A percentile compares a stretch with the other conserved stretches of the same genome.
Evolutionary conservation across 2,329 filamentous ascomycete species (phyloP).

Genomic region (Clarireedia hainanense): DNA sequence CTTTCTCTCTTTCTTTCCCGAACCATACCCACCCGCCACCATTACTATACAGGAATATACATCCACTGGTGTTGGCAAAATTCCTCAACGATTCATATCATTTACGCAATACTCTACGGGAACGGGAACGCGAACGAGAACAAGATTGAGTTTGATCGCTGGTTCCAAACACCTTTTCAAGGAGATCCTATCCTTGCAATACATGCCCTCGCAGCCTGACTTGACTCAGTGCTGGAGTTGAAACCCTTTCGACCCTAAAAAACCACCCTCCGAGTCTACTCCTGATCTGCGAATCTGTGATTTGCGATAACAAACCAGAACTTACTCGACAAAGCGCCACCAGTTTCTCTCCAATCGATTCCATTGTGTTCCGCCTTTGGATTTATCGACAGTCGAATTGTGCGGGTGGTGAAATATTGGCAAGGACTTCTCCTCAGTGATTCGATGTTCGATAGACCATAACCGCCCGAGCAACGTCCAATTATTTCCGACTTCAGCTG

Average conservation of each 20-base stretch:
- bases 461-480: constrained; percentile 7
- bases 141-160: not conserved
- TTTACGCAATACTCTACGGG: too few relatives aligned
- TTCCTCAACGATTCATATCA: too few relatives aligned
- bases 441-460: constrained; percentile 7
- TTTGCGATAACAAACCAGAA: not conserved
- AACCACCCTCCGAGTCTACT: not conserved
- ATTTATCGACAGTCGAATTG: not conserved
- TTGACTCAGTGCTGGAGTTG: not conserved
- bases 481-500: constrained; percentile 6
- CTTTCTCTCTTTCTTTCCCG: not conserved
- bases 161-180: not conserved
- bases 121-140: not conserved
- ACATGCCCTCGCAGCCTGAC: not conserved
- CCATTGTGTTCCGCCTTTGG: not conserved
- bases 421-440: not conserved
- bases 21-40: not conserved
- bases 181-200: not conserved
- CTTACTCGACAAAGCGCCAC: not conserved
- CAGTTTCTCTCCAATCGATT: not conserved
- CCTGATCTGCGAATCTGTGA: not conserved
- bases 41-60: too few relatives aligned
- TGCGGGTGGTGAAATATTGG: not conserved
- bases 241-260: not conserved
- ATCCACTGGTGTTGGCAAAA: too few relatives aligned